These are phyloP conservation scores for Neospermospora avenae DNA, from an alignment of 2,329 filamentous ascomycete species.

Conservation along the genomic window DNA sequence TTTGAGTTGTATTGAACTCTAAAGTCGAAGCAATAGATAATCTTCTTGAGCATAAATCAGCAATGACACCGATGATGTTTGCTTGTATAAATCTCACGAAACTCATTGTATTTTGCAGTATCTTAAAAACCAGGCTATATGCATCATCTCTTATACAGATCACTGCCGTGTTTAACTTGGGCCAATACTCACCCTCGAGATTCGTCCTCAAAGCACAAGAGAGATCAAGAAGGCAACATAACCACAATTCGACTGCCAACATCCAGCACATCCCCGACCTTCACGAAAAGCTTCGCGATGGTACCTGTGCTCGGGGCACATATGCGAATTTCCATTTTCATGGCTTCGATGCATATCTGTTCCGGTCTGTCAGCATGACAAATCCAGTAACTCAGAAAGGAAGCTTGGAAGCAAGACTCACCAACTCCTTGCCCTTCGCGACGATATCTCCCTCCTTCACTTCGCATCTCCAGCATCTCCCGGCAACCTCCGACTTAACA, in stretches of 20 bases:
- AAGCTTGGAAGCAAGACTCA: background rate
- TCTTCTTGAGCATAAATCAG: no score
- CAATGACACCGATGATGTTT: no score
- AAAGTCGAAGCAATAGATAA: no score
- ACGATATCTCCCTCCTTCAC: constrained; percentile 44
- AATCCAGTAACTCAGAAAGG: background rate
- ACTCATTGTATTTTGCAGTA: no score
- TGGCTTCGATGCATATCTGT: constrained; percentile 48
- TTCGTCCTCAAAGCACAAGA: background rate
- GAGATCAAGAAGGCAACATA: background rate
- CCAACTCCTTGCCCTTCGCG: constrained; percentile 42
- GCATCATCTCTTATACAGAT: no score
- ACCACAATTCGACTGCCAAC: constrained; percentile 4
- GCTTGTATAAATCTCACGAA: no score
- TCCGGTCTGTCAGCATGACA: background rate
- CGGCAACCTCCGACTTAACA: constrained; percentile 1
- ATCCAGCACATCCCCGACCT: constrained; percentile 1
- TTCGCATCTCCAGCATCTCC: constrained; percentile 38
- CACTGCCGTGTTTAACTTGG: no score
- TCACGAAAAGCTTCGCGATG: background rate
- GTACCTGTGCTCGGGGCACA: constrained; percentile 34
- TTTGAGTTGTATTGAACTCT: no score
- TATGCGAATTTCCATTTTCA: constrained; percentile 66
- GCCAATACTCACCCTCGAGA: no score
- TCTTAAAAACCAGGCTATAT: background rate